Evolutionary conservation across 2,329 filamentous ascomycete species (phyloP), one percentile per base, ranked within the genome.

Genomic region (Seiridium cupressi): DNA sequence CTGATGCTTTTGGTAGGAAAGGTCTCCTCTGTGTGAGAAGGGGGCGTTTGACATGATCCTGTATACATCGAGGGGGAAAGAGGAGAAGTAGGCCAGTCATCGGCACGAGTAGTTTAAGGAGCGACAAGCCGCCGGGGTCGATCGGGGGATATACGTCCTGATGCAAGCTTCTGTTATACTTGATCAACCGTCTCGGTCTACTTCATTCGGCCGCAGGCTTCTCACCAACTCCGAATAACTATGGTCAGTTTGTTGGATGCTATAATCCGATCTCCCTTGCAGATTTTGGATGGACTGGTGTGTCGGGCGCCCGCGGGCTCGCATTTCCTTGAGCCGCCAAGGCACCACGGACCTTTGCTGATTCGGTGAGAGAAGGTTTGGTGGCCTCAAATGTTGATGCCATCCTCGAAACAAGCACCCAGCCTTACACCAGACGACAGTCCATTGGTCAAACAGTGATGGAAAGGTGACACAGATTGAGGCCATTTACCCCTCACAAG

Each of bases 11-110:
- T 56, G 55, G 58, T 47, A 46, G 44, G 48, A 34, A 40, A 57
- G 38, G 58, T 36, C 54, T 57, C 60, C 49, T 53, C 57, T 55
- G 32, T 55, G 35, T 46, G 18, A 36, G 51, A 47, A 10, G 57
- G 8, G 46, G 62, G 55, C 49, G 54, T 54, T 38, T 34, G 62
- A 48, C 57, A 61, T 66, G 61, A 60, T 9, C 4, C 13, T 31
- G 54, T 11, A 40, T 44, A 8, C 54, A 57, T 55, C 42, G 51
- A 10, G 18, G 18, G 18, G 10, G 34, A 47, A 18, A 32, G 4
- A 57, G 32, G 18, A 34, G 18, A 34, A 10, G 10, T 10, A 13
- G 18, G 32, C n/a, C 5, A 13, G 6, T 57, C 54, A 57, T 57
- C 46, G 38, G 54, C 13, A 31, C 51, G 42, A 32, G 13, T 32